Evolutionary conservation across 371 early-diverging fungal species (phyloP).

Genomic region (Parasitella parasitica): DNA sequence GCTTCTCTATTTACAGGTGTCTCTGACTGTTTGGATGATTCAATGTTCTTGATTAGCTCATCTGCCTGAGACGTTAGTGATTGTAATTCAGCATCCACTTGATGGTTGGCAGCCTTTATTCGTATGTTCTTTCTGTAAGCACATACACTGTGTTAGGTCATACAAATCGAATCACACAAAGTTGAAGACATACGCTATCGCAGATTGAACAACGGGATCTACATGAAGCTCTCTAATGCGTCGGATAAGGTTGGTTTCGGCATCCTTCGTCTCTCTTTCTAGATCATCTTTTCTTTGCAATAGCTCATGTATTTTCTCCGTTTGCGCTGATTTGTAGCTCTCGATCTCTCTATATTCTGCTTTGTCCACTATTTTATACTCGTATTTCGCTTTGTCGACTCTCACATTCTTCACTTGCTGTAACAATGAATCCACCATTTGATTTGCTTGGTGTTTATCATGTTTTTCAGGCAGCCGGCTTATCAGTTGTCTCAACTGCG

Average conservation of each 20-base stretch:
- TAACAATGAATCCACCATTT: background rate
- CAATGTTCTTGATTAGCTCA: background rate
- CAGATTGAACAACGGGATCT: conserved; percentile 7
- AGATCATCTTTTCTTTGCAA: background rate
- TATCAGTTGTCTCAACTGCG: background rate
- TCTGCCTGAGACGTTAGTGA: background rate
- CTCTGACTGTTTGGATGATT: background rate
- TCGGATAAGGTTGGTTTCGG: background rate
- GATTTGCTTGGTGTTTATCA: background rate
- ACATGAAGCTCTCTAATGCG: conserved; percentile 3
- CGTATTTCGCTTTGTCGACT: background rate
- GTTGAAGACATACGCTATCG: conserved; percentile 2
- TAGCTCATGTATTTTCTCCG: background rate
- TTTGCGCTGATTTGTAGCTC: background rate
- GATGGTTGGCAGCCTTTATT: conserved; percentile 16
- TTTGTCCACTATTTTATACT: background rate
- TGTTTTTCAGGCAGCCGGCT: background rate
- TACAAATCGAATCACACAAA: background rate
- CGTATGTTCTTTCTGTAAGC: conserved; percentile 15
- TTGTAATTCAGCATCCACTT: conserved; percentile 11
- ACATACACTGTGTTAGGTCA: background rate
- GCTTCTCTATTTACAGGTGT: background rate
- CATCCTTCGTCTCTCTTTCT: conserved; percentile 1
- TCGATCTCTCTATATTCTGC: background rate
- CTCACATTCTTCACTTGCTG: background rate